These are phyloP conservation scores for Pleurotus sapidus DNA, from an alignment of 768 basidiomycete species.

Conservation along the genomic window DNA sequence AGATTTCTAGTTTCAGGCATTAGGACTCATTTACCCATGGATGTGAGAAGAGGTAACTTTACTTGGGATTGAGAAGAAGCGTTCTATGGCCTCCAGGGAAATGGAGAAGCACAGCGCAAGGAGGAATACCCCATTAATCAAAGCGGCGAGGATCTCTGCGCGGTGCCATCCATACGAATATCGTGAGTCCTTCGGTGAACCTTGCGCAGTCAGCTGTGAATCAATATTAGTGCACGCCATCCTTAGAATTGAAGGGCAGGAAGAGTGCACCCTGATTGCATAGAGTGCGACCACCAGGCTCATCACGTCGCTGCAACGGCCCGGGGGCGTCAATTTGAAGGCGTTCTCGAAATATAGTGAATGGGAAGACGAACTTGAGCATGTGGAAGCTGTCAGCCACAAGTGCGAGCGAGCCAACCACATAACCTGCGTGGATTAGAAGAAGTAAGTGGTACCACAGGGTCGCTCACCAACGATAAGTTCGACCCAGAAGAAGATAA, in stretches of 20 bases:
- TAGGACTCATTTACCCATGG: conserved; percentile 6
- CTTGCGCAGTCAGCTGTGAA: conserved; percentile 61
- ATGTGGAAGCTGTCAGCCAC: conserved; percentile 98
- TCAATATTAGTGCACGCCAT: background rate
- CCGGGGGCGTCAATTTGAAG: conserved; percentile 12
- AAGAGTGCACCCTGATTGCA: conserved; percentile 68
- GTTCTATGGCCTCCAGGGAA: conserved; percentile 83
- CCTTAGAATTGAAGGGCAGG: background rate
- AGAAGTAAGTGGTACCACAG: background rate
- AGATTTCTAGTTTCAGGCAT: conserved; percentile 61
- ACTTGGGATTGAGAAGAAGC: conserved; percentile 88
- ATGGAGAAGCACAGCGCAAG: conserved; percentile 97
- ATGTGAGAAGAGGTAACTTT: conserved; percentile 13
- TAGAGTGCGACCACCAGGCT: conserved; percentile 94
- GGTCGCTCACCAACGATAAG: conserved; percentile 65
- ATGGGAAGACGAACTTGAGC: conserved; percentile 73
- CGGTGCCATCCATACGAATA: conserved; percentile 99
- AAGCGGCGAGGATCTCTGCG: conserved; percentile 92
- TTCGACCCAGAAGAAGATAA: conserved; percentile 85
- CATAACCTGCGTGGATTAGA: conserved; percentile 60
- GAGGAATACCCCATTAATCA: conserved; percentile 96
- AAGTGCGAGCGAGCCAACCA: conserved; percentile 92
- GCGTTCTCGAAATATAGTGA: background rate
- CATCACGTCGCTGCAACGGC: conserved; percentile 80
- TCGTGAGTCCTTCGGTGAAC: conserved; percentile 52